Percentiles rank a stretch among this genome's conserved stretches.
Evolutionary conservation across 345 rosid species (phyloP).

Genomic region (Salix caprea): DNA sequence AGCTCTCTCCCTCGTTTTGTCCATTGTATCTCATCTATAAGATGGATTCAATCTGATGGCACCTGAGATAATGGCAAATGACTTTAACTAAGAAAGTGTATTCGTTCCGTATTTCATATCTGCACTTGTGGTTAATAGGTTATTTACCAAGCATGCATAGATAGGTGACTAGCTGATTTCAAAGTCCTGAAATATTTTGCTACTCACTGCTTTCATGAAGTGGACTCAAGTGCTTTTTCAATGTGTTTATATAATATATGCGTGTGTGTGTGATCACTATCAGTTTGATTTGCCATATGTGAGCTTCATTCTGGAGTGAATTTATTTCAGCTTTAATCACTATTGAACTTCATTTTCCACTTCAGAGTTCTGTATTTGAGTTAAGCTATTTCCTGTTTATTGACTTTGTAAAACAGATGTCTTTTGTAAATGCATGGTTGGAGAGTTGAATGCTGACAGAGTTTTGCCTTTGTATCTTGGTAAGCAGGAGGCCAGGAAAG

Average conservation of each 20-base stretch:
- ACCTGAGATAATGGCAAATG: background rate
- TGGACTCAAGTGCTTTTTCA: background rate
- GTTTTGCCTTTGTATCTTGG: constrained; percentile 13
- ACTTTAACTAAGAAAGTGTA: background rate
- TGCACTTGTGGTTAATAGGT: background rate
- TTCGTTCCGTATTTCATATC: background rate
- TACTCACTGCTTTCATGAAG: background rate
- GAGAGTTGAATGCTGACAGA: background rate
- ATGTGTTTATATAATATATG: background rate
- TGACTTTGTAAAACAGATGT: background rate
- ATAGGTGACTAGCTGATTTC: background rate
- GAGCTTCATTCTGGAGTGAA: background rate
- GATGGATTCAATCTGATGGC: background rate
- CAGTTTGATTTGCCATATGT: background rate
- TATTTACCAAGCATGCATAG: background rate
- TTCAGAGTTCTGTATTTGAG: background rate
- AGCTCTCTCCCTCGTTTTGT: background rate
- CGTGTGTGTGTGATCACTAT: background rate
- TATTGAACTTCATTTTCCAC: background rate
- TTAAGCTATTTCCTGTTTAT: background rate
- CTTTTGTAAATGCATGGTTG: background rate
- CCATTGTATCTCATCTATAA: background rate
- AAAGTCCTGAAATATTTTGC: background rate
- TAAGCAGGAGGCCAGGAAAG: constrained; percentile 82
- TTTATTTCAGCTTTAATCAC: background rate